Percentiles rank a stretch among this genome's conserved stretches.
Evolutionary conservation across 768 basidiomycete genomes (phyloP).

Genomic region (Tylopilus cervinicoccineus): DNA sequence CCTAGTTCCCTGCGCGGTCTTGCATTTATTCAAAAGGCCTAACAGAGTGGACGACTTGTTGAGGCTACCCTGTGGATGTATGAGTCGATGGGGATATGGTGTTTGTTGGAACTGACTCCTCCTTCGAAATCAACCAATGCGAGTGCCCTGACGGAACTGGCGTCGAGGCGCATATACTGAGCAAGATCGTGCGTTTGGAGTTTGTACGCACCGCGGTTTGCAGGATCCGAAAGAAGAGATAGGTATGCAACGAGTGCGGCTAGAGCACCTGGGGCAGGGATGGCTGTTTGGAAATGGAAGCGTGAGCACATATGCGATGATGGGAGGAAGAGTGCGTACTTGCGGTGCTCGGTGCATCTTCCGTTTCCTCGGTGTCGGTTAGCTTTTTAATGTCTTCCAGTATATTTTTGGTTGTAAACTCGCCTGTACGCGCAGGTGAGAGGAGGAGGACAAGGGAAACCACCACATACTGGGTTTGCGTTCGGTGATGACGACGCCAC

Average conservation of each 20-base stretch:
- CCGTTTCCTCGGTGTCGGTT: constrained; percentile 30
- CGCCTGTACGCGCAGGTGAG: constrained; percentile 45
- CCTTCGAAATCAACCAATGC: constrained; percentile 75
- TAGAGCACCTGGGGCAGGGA: constrained; percentile 71
- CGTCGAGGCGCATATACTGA: constrained; percentile 95
- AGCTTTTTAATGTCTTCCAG: constrained; percentile 65
- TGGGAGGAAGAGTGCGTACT: constrained; percentile 6
- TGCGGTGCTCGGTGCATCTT: constrained; percentile 13
- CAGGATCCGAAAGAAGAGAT: constrained; percentile 67
- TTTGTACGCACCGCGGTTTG: constrained; percentile 76
- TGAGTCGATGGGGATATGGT: not conserved
- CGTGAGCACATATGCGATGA: not conserved
- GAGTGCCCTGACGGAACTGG: constrained; percentile 87
- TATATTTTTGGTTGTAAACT: constrained; percentile 78
- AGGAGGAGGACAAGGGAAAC: not conserved
- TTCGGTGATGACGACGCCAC: constrained; percentile 87
- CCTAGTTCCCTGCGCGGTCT: constrained; percentile 90
- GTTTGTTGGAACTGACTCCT: constrained; percentile 14
- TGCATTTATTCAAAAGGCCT: constrained; percentile 91
- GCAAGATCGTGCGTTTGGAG: constrained; percentile 86
- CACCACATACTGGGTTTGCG: constrained; percentile 69
- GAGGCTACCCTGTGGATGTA: constrained; percentile 42
- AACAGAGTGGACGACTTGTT: constrained; percentile 85
- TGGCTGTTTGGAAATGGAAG: constrained; percentile 43
- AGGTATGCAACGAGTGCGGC: constrained; percentile 83